Base-by-base conservation (phyloP, 2,329 filamentous ascomycete species). In the Ophidiomyces ophidiicola region DNA sequence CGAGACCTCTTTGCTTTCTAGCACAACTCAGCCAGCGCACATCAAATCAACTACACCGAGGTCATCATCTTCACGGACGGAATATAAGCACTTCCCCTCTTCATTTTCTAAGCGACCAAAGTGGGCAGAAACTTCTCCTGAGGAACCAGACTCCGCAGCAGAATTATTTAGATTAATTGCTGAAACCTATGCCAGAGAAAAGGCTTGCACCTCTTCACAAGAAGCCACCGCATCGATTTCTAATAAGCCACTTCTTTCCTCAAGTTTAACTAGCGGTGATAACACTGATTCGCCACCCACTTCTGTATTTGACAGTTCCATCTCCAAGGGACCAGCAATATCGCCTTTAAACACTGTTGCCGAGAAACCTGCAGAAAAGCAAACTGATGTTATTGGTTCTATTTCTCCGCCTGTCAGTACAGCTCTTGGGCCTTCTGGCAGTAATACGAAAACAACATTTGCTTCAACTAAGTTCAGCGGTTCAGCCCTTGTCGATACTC, bases 191-290 rank as follows among this genome's bases (percentile, higher is more conserved):
- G 11, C 25, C 14, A 28, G 4, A 4, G 25, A 28, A 28, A 10
- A 10, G 11, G 25, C 8, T 14, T 28, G 11, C 25, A 28, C 3
- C 8, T 3, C 8, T 28, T 28, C 25, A 14, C 14, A n/a, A 10
- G 3, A 37, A 37, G 15, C 34, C 34, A 12, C 25, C 30, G n/a
- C n/a, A n/a, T n/a, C n/a, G n/a, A n/a, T n/a, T n/a, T 14, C 37
- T 28, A 28, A n/a, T 17, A 39, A 28, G 7, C 12, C 29, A 7
- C 20, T 32, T 8, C 21, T 33, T 23, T 4, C 18, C 11, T 32
- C 30, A n/a, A n/a, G n/a, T n/a, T n/a, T n/a, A n/a, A n/a, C n/a
- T n/a, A n/a, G n/a, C n/a, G n/a, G n/a, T n/a, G n/a, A n/a, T n/a
- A n/a, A n/a, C n/a, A n/a, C n/a, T n/a, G n/a, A n/a, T n/a, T n/a